These are phyloP conservation scores for Blastocystis sp. DNA, from an alignment of 352 stramenopile species.

Conservation along the genomic window DNA sequence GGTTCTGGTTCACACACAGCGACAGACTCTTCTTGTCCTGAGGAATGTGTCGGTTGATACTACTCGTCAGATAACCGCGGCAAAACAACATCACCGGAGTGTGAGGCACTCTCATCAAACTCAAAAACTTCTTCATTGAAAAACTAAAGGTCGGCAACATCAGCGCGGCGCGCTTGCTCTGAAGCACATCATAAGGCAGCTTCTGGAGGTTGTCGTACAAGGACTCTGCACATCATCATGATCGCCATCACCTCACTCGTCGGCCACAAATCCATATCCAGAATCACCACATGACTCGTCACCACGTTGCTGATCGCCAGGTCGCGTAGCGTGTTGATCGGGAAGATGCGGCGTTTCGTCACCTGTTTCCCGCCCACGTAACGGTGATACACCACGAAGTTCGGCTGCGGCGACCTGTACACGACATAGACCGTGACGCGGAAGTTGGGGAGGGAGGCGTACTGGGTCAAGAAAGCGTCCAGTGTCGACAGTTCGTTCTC, in stretches of 20 bases:
- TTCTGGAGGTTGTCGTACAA: slow-evolving; percentile 12
- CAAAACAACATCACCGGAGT: too few species aligned
- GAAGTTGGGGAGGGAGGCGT: neutral
- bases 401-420: neutral
- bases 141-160: slow-evolving; percentile 52
- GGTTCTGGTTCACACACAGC: neutral
- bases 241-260: neutral
- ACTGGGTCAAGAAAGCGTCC: neutral
- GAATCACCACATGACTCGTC: slow-evolving; percentile 58
- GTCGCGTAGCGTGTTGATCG: slow-evolving; percentile 63
- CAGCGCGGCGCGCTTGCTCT: neutral
- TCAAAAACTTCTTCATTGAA: too few species aligned
- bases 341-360: slow-evolving; percentile 19
- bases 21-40: neutral
- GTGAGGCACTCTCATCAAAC: too few species aligned
- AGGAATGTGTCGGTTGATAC: neutral
- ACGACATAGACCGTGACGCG: slow-evolving; percentile 42
- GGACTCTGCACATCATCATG: neutral
- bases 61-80: neutral
- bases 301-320: slow-evolving; percentile 26
- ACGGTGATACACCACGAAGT: neutral
- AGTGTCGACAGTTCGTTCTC: slow-evolving; percentile 1
- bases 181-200: neutral
- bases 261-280: slow-evolving; percentile 72
- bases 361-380: neutral